phyloP scores from a whole-genome alignment of 2,329 filamentous ascomycete genomes.

The Epichloe glyceriae region DNA sequence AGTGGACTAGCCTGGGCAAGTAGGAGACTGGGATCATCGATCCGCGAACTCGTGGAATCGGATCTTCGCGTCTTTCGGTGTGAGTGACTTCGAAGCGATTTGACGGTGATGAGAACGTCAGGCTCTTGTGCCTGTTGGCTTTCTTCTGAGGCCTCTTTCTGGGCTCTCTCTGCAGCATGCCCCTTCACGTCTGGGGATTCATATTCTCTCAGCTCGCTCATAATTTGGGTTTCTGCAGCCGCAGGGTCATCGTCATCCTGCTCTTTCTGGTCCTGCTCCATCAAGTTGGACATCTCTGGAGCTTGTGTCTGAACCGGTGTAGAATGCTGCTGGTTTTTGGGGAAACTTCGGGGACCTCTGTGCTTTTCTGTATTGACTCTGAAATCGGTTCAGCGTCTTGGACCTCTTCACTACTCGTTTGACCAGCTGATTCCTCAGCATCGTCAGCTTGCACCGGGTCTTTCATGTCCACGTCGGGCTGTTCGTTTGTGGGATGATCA shows the following conservation, averaged over 20 bases:
- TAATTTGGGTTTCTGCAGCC: slow-evolving; percentile 13
- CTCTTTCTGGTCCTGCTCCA: background rate
- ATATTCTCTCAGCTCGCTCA: slow-evolving; percentile 9
- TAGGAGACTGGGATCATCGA: slow-evolving; percentile 18
- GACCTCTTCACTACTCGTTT: background rate
- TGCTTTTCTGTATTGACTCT: background rate
- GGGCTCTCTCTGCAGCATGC: background rate
- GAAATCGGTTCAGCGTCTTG: background rate
- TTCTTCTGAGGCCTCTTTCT: background rate
- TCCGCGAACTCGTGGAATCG: slow-evolving; percentile 11
- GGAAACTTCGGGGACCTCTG: background rate
- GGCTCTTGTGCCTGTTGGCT: slow-evolving; percentile 6
- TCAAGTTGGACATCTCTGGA: background rate
- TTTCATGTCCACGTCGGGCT: slow-evolving; percentile 6
- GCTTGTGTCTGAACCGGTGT: background rate
- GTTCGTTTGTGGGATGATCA: background rate
- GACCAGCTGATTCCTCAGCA: background rate
- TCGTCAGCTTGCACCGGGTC: slow-evolving; percentile 1
- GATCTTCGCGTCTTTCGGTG: slow-evolving; percentile 13
- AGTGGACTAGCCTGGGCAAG: slow-evolving; percentile 11
- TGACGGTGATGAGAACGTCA: slow-evolving; percentile 16
- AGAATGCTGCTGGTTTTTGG: background rate
- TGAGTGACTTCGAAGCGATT: slow-evolving; percentile 18
- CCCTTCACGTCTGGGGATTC: slow-evolving; percentile 4
- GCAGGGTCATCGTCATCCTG: background rate